Percentiles rank a stretch among this genome's conserved stretches.
These are phyloP conservation scores for Hevea brasiliensis DNA, from an alignment of 345 rosid genomes.

Conservation along the genomic window DNA sequence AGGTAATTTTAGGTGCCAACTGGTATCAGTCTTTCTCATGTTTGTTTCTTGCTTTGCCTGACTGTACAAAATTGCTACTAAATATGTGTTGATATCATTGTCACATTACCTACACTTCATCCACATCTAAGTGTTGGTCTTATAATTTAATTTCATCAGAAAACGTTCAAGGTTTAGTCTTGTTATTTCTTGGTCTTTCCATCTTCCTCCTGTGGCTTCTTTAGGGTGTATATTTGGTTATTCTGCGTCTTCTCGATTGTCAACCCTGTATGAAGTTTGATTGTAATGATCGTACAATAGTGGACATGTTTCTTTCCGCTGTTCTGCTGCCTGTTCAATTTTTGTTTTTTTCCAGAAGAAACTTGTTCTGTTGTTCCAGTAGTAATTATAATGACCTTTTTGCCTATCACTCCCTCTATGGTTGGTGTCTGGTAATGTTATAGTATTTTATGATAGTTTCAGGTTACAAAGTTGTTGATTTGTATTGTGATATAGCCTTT, in stretches of 20 bases:
- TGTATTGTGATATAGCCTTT: neutral
- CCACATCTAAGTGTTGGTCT: neutral
- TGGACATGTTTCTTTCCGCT: neutral
- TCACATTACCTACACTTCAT: neutral
- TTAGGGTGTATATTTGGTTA: neutral
- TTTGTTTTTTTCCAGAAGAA: neutral
- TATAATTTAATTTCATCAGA: neutral
- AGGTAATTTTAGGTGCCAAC: slow-evolving; percentile 46
- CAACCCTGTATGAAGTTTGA: neutral
- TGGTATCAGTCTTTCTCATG: neutral
- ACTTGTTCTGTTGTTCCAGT: too few relatives aligned
- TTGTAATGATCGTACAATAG: neutral
- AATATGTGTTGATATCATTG: neutral
- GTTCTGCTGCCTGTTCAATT: neutral
- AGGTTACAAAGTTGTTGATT: neutral
- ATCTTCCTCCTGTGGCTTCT: neutral
- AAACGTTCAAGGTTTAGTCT: neutral
- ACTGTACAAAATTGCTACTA: neutral
- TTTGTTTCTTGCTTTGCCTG: neutral
- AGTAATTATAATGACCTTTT: too few relatives aligned
- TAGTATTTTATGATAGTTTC: neutral
- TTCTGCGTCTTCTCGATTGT: neutral
- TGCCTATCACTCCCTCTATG: neutral
- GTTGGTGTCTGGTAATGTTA: neutral
- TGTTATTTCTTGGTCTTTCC: neutral